These are phyloP conservation scores for Cubamyces sp. DNA, from an alignment of 768 basidiomycete species.

Conservation along the genomic window DNA sequence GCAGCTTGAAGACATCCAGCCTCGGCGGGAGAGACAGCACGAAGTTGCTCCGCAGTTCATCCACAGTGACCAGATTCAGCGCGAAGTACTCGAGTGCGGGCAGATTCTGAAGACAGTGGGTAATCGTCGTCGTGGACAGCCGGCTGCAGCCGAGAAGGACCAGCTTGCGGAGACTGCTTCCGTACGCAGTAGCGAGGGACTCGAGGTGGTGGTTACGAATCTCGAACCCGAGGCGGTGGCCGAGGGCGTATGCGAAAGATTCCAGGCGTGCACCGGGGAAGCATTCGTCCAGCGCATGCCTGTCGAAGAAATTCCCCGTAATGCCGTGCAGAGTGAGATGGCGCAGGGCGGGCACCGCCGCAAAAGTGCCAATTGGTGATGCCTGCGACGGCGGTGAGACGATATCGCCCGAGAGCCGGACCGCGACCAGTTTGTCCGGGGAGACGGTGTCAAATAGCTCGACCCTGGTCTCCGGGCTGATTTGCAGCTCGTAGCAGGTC, in stretches of 20 bases:
- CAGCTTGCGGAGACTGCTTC: slow-evolving; percentile 35
- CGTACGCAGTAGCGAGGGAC: slow-evolving; percentile 33
- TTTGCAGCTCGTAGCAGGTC: slow-evolving; percentile 38
- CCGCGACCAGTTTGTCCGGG: slow-evolving; percentile 29
- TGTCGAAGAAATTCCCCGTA: slow-evolving; percentile 42
- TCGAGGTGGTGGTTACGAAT: slow-evolving; percentile 40
- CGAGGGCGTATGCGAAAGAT: slow-evolving; percentile 41
- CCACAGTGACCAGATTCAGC: slow-evolving; percentile 40
- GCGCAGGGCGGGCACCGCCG: slow-evolving; percentile 30
- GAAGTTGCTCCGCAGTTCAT: slow-evolving; percentile 40
- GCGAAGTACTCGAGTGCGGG: slow-evolving; percentile 40
- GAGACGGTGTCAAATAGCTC: slow-evolving; percentile 36
- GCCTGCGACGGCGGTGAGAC: background rate
- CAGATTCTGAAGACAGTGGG: slow-evolving; percentile 36
- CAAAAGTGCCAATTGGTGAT: background rate
- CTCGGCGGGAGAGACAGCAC: slow-evolving; percentile 35
- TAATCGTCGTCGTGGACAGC: slow-evolving; percentile 36
- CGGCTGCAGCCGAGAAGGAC: slow-evolving; percentile 42
- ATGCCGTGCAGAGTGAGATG: slow-evolving; percentile 39
- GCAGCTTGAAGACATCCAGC: slow-evolving; percentile 40
- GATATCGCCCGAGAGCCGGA: slow-evolving; percentile 43
- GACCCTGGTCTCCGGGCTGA: slow-evolving; percentile 36
- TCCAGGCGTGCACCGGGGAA: slow-evolving; percentile 39
- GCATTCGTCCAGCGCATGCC: slow-evolving; percentile 30
- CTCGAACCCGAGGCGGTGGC: slow-evolving; percentile 41